Conservation (phyloP, 345 rosid genomes). For the Psidium friedrichsthalianum region DNA sequence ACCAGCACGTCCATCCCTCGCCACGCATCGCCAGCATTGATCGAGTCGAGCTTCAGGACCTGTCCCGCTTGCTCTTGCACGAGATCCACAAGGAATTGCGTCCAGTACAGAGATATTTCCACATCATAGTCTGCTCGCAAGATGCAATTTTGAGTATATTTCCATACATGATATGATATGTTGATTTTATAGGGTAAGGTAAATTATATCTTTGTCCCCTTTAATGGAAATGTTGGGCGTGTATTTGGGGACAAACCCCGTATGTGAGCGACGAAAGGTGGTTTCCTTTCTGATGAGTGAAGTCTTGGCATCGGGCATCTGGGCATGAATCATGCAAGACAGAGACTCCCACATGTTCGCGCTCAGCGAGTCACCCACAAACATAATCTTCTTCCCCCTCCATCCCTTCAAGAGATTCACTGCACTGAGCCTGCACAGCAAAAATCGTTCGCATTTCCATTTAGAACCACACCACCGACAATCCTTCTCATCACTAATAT, state of each 20-base stretch:
- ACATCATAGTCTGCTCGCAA: neutral
- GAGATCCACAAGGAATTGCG: constrained; percentile 5
- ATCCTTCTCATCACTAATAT: neutral
- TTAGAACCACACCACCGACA: neutral
- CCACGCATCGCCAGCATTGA: constrained; percentile 48
- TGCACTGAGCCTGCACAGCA: constrained; percentile 64
- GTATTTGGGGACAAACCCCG: constrained; percentile 21
- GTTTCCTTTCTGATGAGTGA: constrained; percentile 24
- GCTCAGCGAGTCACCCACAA: constrained; percentile 93
- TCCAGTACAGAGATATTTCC: neutral
- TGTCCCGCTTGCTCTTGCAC: constrained; percentile 20
- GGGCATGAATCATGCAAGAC: constrained; percentile 54
- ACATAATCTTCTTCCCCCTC: constrained; percentile 94
- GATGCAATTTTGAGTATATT: neutral
- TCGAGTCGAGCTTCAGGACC: constrained; percentile 63
- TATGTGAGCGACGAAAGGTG: constrained; percentile 51
- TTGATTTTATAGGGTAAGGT: neutral
- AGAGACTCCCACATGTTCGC: constrained; percentile 71
- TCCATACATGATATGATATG: neutral
- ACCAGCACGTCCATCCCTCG: constrained; percentile 76
- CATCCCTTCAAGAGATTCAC: constrained; percentile 54
- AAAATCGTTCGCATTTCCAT: neutral
- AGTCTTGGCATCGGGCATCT: constrained; percentile 56
- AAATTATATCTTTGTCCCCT: neutral
- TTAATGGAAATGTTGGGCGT: neutral